Evolutionary conservation across 192 early-diverging fungal species (phyloP), one percentile per base, ranked within the genome.

Genomic region (Gigaspora rosea): DNA sequence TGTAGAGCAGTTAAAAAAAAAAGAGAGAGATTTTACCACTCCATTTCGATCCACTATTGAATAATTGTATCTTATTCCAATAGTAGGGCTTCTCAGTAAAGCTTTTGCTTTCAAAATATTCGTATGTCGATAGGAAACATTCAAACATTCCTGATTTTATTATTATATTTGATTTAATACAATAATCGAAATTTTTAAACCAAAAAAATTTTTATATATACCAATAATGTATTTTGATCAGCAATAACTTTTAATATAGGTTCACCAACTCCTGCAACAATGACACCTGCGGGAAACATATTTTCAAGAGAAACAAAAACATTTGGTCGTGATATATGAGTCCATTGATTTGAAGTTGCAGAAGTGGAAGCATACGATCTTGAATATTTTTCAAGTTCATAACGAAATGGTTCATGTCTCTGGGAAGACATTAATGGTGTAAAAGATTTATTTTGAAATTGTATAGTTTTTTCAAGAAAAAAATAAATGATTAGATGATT

Each of bases 21-120:
- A 41, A 41, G 2, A 41, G 2, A 41, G 7, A 11, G 32, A 63
- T 35, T 32, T 58, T 22, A 59, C 58, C 58, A 59, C 27, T 8
- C 9, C 58, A 59, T 20, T 59, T 22, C 27, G 9, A 27, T 10
- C 58, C n/a, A 59, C 10, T n/a, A 59, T n/a, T 20, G n/a, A 13
- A 64, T 64, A 16, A 33, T 64, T 64, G 33, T 64, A 64, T 64
- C 62, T 64, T 35, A 64, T 64, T 13, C 62, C 62, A 64, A 64
- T 64, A 15, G 62, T 64, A 35, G 62, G 62, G 6, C 35, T 64
- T 15, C 15, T 64, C 33, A 64, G 18, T 64, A 64, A 64, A 33
- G 62, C 62, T 32, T 64, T 64, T 7, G 62, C 62, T 35, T 64
- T 64, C 6, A 64, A 16, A 10, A 32, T 33, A 33, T 64, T 33